A percentile compares a stretch with the other conserved stretches of the same genome.
Conservation (phyloP, 768 basidiomycete species). For the Auricularia heimuer region DNA sequence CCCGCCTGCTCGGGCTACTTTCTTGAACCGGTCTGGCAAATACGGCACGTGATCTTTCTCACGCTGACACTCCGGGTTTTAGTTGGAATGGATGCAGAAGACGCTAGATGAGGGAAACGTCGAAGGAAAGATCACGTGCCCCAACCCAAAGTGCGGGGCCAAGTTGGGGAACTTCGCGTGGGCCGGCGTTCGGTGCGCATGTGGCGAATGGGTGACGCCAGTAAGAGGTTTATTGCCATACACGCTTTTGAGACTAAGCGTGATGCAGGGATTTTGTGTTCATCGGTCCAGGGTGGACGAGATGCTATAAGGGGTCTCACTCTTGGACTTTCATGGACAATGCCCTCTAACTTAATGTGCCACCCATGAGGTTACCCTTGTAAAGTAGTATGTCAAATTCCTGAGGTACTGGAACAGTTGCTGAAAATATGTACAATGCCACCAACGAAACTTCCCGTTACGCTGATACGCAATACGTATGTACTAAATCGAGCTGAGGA, state of each 20-base stretch:
- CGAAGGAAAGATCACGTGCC: conserved; percentile 84
- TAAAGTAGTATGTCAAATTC: no score
- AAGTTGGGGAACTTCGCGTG: conserved; percentile 97
- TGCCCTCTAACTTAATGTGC: no score
- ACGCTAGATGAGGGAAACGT: conserved; percentile 65
- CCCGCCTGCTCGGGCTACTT: conserved; percentile 94
- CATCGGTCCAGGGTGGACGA: conserved; percentile 47
- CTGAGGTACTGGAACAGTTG: no score
- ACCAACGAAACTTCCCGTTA: no score
- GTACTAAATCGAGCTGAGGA: no score
- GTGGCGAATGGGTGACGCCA: conserved; percentile 86
- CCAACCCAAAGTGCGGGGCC: conserved; percentile 79
- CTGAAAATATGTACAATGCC: no score
- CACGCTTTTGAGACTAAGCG: not conserved
- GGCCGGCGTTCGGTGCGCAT: conserved; percentile 89
- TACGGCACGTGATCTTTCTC: not conserved
- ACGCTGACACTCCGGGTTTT: not conserved
- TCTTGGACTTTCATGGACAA: no score
- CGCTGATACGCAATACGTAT: no score
- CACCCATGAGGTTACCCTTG: no score
- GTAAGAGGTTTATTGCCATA: conserved; percentile 34
- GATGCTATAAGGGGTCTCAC: conserved; percentile 21
- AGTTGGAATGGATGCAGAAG: conserved; percentile 97
- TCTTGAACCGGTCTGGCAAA: conserved; percentile 72
- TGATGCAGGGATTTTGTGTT: conserved; percentile 39